Evolutionary conservation across 2,329 filamentous ascomycete genomes (phyloP).

Genomic region (Emydomyces testavorans): DNA sequence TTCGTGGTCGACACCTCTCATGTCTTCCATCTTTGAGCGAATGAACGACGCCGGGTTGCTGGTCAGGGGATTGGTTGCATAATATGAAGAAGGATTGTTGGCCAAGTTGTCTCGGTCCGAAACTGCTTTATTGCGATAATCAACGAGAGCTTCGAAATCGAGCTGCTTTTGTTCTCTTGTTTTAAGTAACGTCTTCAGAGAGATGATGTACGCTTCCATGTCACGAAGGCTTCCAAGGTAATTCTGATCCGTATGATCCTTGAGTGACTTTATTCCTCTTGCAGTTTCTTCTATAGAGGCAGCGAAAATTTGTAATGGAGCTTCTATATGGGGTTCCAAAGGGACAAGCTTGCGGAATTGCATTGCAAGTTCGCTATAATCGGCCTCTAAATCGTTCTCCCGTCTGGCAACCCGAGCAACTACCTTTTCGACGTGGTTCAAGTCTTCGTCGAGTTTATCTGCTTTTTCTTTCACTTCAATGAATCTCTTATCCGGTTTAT

Average conservation of each 20-base stretch:
- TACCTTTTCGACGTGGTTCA: slow-evolving; percentile 90
- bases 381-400: slow-evolving; percentile 74
- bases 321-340: slow-evolving; percentile 77
- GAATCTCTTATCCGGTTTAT: slow-evolving; percentile 90
- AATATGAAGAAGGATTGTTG: slow-evolving; percentile 49
- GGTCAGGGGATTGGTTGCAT: slow-evolving; percentile 41
- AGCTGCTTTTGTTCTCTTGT: slow-evolving; percentile 95
- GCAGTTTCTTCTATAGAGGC: slow-evolving; percentile 75
- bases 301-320: slow-evolving; percentile 72
- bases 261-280: slow-evolving; percentile 63
- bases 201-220: slow-evolving; percentile 88
- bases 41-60: slow-evolving; percentile 75
- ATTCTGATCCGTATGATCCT: slow-evolving; percentile 87
- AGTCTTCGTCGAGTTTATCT: slow-evolving; percentile 87
- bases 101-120: slow-evolving; percentile 71
- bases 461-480: slow-evolving; percentile 86
- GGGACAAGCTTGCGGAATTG: slow-evolving; percentile 90
- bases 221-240: slow-evolving; percentile 86
- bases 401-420: slow-evolving; percentile 78
- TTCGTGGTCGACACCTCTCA: slow-evolving; percentile 92
- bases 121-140: slow-evolving; percentile 87
- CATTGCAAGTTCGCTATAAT: slow-evolving; percentile 78
- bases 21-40: slow-evolving; percentile 88
- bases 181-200: slow-evolving; percentile 77
- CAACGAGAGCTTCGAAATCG: slow-evolving; percentile 89